Base-by-base conservation (phyloP, 2,329 filamentous ascomycete genomes). In the Monosporascus sp. region DNA sequence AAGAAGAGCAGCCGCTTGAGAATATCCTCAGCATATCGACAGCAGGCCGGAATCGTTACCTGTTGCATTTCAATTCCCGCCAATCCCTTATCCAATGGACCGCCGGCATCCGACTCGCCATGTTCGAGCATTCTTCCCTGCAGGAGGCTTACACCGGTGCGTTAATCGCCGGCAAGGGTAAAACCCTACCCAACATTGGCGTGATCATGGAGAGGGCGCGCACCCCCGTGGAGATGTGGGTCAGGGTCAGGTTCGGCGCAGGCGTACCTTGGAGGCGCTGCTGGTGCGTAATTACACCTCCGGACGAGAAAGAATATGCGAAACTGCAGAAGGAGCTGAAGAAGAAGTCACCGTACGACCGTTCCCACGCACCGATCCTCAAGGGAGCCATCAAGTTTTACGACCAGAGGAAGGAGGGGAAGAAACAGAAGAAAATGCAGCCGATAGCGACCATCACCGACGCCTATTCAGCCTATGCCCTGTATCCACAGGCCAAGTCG, bases 121-220 rank as follows among this genome's bases (percentile, higher is more conserved):
- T 97, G 82, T 97, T 87, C 69, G 94, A 99, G 74, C 89, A 97
- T 66, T 86, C 91, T 1, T 90, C 90, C 0, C 76, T 99, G 36
- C 93, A 97, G 67, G 94, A 99, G 73, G 91, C 94, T 1, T 99
- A 99, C 68, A 99, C 94, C 0, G 94, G 94, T 7, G 93, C 93
- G 20, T 77, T 99, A 45, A 94, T 99, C 66, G 94, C 94, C 11
- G 94, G 92, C 51, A 97, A 97, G 73, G 94, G 92, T 54, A 95
- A 91, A 69, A 73, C 74, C 1, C 72, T 99, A 51, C 97, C 97
- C 75, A 94, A 91, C 67, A 97, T 97, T 67, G 88, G 87, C 61
- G 73, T 85, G 25, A 93, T 99, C 60, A 88, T 97, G 81, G 90
- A 95, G 62, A 84, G 89, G 48, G 81, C 88, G 20, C 85, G 80